Base-by-base conservation (phyloP, 2,329 filamentous ascomycete species). In the Colletotrichum liriopes region DNA sequence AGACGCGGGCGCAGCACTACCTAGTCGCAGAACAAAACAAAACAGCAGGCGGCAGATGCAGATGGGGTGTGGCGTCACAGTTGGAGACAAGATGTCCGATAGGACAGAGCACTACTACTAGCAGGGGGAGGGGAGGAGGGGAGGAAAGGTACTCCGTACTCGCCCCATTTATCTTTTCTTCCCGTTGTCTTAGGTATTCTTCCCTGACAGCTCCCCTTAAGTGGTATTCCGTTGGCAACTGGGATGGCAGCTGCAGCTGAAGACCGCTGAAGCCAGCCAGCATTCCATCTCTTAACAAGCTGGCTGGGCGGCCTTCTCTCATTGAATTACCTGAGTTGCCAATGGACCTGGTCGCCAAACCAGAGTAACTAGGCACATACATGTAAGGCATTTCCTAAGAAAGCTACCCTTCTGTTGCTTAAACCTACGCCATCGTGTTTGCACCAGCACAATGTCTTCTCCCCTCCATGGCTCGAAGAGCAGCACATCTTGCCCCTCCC, bases 61-160 rank as follows among this genome's bases (percentile, higher is more conserved):
- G 39, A 23, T 29, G 39, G 59, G 20, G 59, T 49, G 43, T 49
- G 43, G 59, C 59, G 59, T 62, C 60, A 63, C 60, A 51, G n/a
- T 18, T 32, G 43, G n/a, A 37, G 32, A 55, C 32, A 7, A 55
- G 52, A 37, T 12, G 23, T 26, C 55, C 23, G 35, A 39, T 58
- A 41, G 12, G 55, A 41, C 54, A 18, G 12, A 8, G 35, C 35
- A 32, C n/a, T n/a, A n/a, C n/a, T n/a, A n/a, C n/a, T 23, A 26
- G n/a, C 26, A 18, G n/a, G n/a, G 41, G 35, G 37, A 26, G 35
- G 20, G n/a, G 20, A 14, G 18, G 11, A 5, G 29, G 29, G 54
- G 14, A n/a, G 8, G 12, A 39, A 14, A 37, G 16, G 29, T 32
- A 3, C 45, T 23, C 14, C 23, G 26, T 52, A 18, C 45, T 23